Conservation (phyloP, 1,284 basidiomycete species). For the Naganishia sp. region DNA sequence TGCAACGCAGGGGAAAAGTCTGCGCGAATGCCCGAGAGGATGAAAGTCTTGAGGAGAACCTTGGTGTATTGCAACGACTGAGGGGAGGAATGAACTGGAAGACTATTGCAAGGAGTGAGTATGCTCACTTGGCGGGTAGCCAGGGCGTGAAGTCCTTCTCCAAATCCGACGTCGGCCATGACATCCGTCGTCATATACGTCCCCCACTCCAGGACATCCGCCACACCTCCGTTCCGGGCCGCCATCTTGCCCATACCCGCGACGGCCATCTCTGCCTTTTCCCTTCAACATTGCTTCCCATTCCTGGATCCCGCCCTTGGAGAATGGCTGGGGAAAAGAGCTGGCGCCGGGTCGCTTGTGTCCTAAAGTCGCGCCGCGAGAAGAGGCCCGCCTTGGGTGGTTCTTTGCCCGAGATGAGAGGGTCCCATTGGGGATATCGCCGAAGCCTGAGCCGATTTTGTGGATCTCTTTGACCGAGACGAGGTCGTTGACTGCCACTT, state of each 20-base stretch:
- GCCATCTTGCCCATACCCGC: conserved; percentile 6
- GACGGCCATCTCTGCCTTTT: conserved; percentile 8
- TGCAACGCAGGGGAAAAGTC: conserved; percentile 9
- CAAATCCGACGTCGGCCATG: conserved; percentile 17
- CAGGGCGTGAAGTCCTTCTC: conserved; percentile 5
- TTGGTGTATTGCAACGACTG: conserved; percentile 3
- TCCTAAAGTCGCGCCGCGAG: conserved; percentile 8
- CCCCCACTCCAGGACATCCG: conserved; percentile 22
- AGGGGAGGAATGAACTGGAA: not conserved
- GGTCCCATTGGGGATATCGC: conserved; percentile 14
- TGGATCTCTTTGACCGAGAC: conserved; percentile 14
- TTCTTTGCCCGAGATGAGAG: conserved; percentile 14
- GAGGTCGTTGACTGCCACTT: conserved; percentile 23
- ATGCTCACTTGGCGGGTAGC: conserved; percentile 10
- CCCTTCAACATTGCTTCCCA: conserved; percentile 26
- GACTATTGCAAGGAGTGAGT: not conserved
- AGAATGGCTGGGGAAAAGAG: conserved; percentile 20
- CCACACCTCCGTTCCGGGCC: not conserved
- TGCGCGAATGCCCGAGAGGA: not conserved
- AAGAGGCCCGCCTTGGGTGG: conserved; percentile 6
- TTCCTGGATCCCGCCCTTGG: conserved; percentile 15
- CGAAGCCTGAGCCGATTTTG: conserved; percentile 20
- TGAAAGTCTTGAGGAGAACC: conserved; percentile 13
- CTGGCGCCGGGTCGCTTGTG: conserved; percentile 7
- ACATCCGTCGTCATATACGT: conserved; percentile 27